phyloP scores from a whole-genome alignment of 371 early-diverging fungal species.

The Rhizopus delemar region DNA sequence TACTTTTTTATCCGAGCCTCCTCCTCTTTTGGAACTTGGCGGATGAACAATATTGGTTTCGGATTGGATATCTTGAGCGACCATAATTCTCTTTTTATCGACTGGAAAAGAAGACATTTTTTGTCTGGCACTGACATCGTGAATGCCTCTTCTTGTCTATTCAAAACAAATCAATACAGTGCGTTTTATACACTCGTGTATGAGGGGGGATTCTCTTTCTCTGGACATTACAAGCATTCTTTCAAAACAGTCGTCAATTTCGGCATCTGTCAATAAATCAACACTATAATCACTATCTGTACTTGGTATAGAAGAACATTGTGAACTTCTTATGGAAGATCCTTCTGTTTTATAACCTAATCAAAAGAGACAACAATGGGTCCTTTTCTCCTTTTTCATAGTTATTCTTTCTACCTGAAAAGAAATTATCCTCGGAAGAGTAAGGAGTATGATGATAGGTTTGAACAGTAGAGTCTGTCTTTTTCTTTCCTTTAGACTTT shows the following conservation, averaged over 20 bases:
- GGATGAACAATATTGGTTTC: conserved; percentile 19
- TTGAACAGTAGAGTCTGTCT: conserved; percentile 11
- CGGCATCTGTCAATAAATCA: conserved; percentile 25
- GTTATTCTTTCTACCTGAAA: neutral
- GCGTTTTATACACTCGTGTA: no score
- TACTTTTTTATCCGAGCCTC: conserved; percentile 23
- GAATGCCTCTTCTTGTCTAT: conserved; percentile 50
- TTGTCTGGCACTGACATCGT: conserved; percentile 35
- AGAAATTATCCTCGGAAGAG: conserved; percentile 29
- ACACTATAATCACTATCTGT: conserved; percentile 28
- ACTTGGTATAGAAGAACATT: conserved; percentile 37
- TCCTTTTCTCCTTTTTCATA: neutral
- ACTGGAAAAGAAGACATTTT: conserved; percentile 47
- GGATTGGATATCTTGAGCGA: conserved; percentile 49
- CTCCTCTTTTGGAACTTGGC: conserved; percentile 20
- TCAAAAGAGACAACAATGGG: neutral
- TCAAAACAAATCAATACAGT: neutral
- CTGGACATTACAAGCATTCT: conserved; percentile 42
- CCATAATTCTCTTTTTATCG: conserved; percentile 55
- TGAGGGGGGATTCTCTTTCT: neutral
- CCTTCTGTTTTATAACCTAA: conserved; percentile 22
- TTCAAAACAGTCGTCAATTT: conserved; percentile 50
- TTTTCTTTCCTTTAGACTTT: conserved; percentile 29
- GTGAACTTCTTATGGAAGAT: conserved; percentile 28
- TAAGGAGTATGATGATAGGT: conserved; percentile 13